phyloP scores from a whole-genome alignment of 805 yeast species.

The Metschnikowia borealis region DNA sequence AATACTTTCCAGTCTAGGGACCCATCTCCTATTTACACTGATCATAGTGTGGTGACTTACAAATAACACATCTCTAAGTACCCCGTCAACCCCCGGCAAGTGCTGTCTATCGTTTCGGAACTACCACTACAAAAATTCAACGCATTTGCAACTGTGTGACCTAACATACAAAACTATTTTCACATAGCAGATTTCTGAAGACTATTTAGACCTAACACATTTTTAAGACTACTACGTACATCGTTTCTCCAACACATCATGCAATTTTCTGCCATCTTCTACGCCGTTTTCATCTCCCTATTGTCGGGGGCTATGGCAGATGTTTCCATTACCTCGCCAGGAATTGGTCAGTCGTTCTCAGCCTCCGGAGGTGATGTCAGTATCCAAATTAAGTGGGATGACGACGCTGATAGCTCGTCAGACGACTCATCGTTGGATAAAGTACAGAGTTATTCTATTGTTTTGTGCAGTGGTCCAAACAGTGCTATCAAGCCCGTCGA shows the following conservation, averaged over 20 bases:
- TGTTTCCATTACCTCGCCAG: conserved; percentile 43
- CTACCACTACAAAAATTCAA: not conserved
- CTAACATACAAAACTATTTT: not conserved
- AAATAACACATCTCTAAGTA: not conserved
- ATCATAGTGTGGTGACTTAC: not conserved
- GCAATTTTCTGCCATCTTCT: conserved; percentile 12
- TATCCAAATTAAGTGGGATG: conserved; percentile 40
- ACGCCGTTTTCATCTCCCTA: conserved; percentile 8
- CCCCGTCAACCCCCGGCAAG: not conserved
- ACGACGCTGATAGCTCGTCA: conserved; percentile 49
- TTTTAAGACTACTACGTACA: too few relatives aligned
- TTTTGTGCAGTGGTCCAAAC: conserved; percentile 68
- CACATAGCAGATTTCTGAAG: not conserved
- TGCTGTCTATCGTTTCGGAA: not conserved
- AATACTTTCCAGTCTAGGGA: not conserved
- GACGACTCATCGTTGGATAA: conserved; percentile 42
- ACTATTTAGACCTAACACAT: not conserved
- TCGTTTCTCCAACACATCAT: conserved; percentile 1
- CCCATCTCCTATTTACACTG: not conserved
- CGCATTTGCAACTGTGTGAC: too few relatives aligned
- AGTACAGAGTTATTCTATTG: conserved; percentile 45
- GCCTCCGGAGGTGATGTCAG: conserved; percentile 36
- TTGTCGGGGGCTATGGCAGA: conserved; percentile 38
- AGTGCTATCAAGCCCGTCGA: conserved; percentile 39
- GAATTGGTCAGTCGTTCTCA: conserved; percentile 33